phyloP scores from a whole-genome alignment of 345 rosid species.

The Citrus mangshanensis region DNA sequence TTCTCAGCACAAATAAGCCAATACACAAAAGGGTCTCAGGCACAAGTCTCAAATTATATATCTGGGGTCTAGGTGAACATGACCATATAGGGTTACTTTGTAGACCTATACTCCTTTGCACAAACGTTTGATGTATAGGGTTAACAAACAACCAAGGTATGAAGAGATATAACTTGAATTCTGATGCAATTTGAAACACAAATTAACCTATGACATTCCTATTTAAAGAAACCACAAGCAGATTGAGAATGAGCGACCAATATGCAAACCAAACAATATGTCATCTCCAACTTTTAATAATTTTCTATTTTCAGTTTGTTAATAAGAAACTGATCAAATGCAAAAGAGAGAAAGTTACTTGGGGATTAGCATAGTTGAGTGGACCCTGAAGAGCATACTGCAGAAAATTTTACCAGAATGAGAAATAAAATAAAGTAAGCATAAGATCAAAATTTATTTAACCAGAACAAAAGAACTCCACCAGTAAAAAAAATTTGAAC shows the following conservation, averaged over 20 bases:
- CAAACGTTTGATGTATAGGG: not conserved
- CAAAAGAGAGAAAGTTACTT: conserved; percentile 29
- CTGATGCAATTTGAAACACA: not conserved
- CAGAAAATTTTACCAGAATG: conserved; percentile 8
- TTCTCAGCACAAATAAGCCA: not conserved
- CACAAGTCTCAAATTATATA: not conserved
- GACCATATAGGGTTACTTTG: not conserved
- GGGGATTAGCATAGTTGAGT: conserved; percentile 41
- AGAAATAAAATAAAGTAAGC: conserved; percentile 11
- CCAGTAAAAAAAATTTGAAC: not conserved
- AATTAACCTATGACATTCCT: not conserved
- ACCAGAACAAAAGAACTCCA: not conserved
- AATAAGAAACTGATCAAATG: not conserved
- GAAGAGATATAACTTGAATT: not conserved
- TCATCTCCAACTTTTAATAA: not conserved
- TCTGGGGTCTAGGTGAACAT: not conserved
- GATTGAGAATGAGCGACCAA: not conserved
- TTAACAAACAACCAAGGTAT: not conserved
- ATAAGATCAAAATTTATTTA: not conserved
- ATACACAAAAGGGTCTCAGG: not conserved
- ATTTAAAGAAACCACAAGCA: not conserved
- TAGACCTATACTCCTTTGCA: not conserved
- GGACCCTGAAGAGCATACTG: conserved; percentile 50
- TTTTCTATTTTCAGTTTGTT: not conserved
- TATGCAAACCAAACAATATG: not conserved